These are phyloP conservation scores for Petunia axillaris DNA, from an alignment of 257 asterid species.

Conservation along the genomic window DNA sequence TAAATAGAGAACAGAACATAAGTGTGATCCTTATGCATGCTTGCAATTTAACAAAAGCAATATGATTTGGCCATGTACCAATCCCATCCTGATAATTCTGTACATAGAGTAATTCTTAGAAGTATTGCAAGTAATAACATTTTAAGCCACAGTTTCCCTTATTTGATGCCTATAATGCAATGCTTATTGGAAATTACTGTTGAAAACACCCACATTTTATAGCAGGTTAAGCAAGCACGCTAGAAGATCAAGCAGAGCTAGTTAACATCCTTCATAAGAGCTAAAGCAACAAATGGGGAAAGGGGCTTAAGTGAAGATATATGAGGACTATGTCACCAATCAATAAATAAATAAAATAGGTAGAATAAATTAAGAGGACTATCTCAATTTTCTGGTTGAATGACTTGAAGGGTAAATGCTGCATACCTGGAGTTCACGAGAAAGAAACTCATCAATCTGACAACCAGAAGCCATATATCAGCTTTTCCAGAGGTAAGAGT, in stretches of 20 bases:
- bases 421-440: conserved; percentile 70
- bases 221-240: conserved; percentile 1
- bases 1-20: conserved; percentile 4
- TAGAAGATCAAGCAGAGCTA: conserved; percentile 9
- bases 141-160: background rate
- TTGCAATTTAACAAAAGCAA: background rate
- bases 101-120: background rate
- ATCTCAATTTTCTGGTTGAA: conserved; percentile 22
- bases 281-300: background rate
- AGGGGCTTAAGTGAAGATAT: background rate
- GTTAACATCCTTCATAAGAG: background rate
- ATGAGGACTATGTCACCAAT: too few relatives aligned
- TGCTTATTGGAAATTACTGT: conserved; percentile 18
- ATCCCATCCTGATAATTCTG: background rate
- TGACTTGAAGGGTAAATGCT: background rate
- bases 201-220: background rate
- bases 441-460: conserved; percentile 77
- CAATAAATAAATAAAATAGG: too few relatives aligned
- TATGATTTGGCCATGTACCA: background rate
- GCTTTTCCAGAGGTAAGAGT: conserved; percentile 36
- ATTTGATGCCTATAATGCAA: background rate
- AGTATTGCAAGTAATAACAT: background rate
- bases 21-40: background rate
- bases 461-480: conserved; percentile 71
- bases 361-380: background rate